Evolutionary conservation across 164 flowering plant species (phyloP), one percentile per base, ranked within the genome.

Genomic region (Akebia trifoliata): DNA sequence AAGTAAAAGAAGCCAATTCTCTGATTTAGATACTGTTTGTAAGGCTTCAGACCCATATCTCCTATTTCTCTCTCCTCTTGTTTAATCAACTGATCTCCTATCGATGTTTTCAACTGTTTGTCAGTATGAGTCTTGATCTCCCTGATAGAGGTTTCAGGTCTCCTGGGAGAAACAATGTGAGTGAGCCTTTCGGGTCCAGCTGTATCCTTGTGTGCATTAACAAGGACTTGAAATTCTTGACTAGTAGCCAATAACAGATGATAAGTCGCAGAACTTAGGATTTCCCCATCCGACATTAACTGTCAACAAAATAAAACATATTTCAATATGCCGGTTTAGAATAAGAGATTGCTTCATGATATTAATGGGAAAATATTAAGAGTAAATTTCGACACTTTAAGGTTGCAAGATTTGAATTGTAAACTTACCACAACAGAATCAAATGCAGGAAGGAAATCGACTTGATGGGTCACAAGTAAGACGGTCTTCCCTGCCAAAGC

Each of bases 391-490:
- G 4, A 38, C n/a, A 38, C n/a, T 14, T 1, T 18, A 14, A 37
- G 15, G 15, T 37, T 8, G 4, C 18, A 28, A n/a, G 2, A 15
- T 5, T 10, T 12, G 9, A 26, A 54, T 40, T 17, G 20, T 21
- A 40, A 15, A 75, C 97, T 76, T 17, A 90, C 97, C 91, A 90
- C 61, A 57, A 86, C 72, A 36, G 72, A 75, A 68, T 85, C 76
- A 67, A 87, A 84, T 63, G 82, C 76, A 9, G 88, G 97, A 56
- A 90, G 95, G 67, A 90, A 90, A 62, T 90, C 95, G 6, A 87
- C 92, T 83, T 87, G 95, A 68, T 90, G 95, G n/a, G 97, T 87
- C 54, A 90, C 97, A 43, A 87, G 86, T 30, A 85, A 56, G 60
- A 90, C 90, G 1, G 86, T 82, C 72, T 90, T 90, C 54, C 64